Evolutionary conservation across 768 basidiomycete genomes (phyloP).

Genomic region (Lactarius sanguifluus): DNA sequence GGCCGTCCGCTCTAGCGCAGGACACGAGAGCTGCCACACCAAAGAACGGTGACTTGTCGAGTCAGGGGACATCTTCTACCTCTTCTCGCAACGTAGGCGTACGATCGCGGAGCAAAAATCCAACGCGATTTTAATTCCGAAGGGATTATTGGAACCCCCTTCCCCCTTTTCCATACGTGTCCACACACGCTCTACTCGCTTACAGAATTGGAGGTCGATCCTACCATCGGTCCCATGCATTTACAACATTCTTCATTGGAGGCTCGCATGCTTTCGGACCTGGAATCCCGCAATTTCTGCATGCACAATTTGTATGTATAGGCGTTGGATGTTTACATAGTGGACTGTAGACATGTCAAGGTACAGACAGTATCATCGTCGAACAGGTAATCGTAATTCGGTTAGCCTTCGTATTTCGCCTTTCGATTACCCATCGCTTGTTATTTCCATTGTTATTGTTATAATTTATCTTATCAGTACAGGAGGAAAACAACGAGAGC

Average conservation of each 20-base stretch:
- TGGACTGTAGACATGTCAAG: conserved; percentile 5
- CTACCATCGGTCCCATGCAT: neutral
- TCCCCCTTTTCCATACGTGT: neutral
- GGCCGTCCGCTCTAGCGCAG: neutral
- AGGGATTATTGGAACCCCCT: neutral
- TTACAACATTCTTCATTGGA: neutral
- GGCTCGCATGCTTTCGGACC: neutral
- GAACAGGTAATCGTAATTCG: neutral
- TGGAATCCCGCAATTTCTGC: conserved; percentile 1
- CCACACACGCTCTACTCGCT: neutral
- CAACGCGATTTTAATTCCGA: neutral
- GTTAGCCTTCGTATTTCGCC: neutral
- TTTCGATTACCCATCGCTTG: neutral
- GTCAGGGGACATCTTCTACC: neutral
- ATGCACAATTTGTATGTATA: conserved; percentile 9
- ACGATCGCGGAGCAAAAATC: neutral
- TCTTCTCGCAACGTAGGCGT: neutral
- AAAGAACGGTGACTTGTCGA: neutral
- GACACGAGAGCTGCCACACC: neutral
- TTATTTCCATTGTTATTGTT: neutral
- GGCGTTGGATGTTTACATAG: conserved; percentile 4
- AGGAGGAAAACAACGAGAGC: neutral
- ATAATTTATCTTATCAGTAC: neutral
- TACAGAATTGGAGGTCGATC: conserved; percentile 5
- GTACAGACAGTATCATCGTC: neutral